A percentile compares a stretch with the other conserved stretches of the same genome.
Evolutionary conservation across 495 filamentous ascomycete genomes (phyloP).

Genomic region (Talaromyces thailandensis): DNA sequence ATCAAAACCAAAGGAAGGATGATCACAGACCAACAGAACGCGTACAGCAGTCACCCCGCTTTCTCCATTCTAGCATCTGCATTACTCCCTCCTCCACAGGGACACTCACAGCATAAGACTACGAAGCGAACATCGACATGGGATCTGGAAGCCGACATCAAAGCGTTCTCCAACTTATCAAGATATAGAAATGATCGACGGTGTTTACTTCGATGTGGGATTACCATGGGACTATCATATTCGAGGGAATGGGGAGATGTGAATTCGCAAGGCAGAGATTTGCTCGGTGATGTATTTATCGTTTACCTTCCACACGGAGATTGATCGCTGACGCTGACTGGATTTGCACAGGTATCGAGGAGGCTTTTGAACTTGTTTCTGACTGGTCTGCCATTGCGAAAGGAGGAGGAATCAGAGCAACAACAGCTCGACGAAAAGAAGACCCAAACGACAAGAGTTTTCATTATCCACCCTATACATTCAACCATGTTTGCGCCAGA

Average conservation of each 20-base stretch:
- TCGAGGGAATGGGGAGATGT: slow-evolving; percentile 13
- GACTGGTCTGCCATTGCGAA: neutral
- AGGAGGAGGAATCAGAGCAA: neutral
- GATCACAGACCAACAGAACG: slow-evolving; percentile 2
- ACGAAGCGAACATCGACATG: slow-evolving; percentile 12
- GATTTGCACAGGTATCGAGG: neutral
- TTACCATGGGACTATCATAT: slow-evolving; percentile 31
- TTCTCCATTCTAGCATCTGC: slow-evolving; percentile 27
- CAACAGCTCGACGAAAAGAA: slow-evolving; percentile 1
- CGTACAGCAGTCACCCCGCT: slow-evolving; percentile 25
- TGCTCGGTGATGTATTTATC: slow-evolving; percentile 2
- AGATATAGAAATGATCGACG: slow-evolving; percentile 19
- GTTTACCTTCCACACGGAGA: neutral
- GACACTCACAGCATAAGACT: neutral
- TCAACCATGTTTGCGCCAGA: slow-evolving; percentile 76
- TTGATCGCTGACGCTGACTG: neutral
- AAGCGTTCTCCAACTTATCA: neutral
- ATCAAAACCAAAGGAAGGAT: neutral
- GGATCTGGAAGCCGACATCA: slow-evolving; percentile 14
- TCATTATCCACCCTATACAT: slow-evolving; percentile 62
- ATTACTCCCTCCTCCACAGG: slow-evolving; percentile 11
- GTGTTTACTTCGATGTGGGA: slow-evolving; percentile 19
- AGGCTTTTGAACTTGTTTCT: neutral
- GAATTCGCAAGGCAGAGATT: neutral
- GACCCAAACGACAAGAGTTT: slow-evolving; percentile 15